Base-by-base conservation (phyloP, 345 rosid species). In the Gossypium turneri region DNA sequence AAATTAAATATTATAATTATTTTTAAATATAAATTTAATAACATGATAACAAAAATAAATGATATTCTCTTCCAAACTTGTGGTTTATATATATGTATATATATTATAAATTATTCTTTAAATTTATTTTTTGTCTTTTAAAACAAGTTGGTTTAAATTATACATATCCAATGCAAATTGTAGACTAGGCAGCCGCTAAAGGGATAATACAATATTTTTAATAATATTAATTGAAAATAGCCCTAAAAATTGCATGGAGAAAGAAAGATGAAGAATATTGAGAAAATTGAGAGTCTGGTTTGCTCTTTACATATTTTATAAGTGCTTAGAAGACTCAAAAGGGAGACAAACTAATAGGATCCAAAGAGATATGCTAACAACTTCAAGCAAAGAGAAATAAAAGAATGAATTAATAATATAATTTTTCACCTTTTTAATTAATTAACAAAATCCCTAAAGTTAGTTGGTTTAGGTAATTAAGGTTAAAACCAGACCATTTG, bases 381-480 rank as follows among this genome's bases (percentile, higher is more conserved):
- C 76, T 62, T 20, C 78, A 10, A 70, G 62, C 5, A 34, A 34
- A 34, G 7, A 34, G 7, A 34, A 34, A 34, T 34, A 73, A 73
- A 77, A 82, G 67, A 61, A 71, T 56, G 74, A 62, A 58, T 34
- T 53, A 71, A 22, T 22, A 22, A 27, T 74, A 24, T 57, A 9
- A 17, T 0, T 38, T 7, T 53, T 16, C 43, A 53, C 13, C 5
- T 7, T 12, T 65, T 17, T 43, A 64, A 43, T 43, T 44, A 55
- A 57, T 43, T 45, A 59, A 57, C 58, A 57, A 34, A 34, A 43
- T 52, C 75, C 10, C 65, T 13, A 34, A 77, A 73, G 73, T 80
- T 82, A 73, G 84, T 84, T 82, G 84, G 86, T 75, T 86, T 82
- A 86, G 89, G 87, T 84, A n/a, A n/a, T n/a, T n/a, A 68, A 73